Conservation (phyloP, 192 early-diverging fungal genomes). For the Geranomyces variabilis region DNA sequence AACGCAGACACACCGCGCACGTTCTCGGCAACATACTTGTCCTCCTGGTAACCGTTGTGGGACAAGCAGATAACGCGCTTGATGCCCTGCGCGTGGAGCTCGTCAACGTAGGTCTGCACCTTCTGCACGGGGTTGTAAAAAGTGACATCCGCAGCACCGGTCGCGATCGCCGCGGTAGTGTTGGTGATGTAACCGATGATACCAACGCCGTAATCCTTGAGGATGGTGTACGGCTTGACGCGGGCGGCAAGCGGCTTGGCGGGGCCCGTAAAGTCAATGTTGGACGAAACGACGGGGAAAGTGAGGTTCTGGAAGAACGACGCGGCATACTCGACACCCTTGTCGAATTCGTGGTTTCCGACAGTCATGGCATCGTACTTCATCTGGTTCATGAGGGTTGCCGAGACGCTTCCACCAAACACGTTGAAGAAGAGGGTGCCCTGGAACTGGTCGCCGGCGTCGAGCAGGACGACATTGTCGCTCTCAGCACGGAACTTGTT, state of each 20-base stretch:
- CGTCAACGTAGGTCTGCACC: slow-evolving; percentile 67
- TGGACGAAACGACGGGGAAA: slow-evolving; percentile 68
- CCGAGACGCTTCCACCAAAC: slow-evolving; percentile 63
- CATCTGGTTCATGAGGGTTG: slow-evolving; percentile 66
- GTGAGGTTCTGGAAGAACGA: slow-evolving; percentile 58
- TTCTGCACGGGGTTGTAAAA: slow-evolving; percentile 63
- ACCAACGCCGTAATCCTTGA: slow-evolving; percentile 67
- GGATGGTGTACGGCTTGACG: slow-evolving; percentile 71
- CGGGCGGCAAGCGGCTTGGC: slow-evolving; percentile 22
- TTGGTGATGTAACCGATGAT: slow-evolving; percentile 65
- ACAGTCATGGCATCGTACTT: slow-evolving; percentile 60
- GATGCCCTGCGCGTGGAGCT: slow-evolving; percentile 61
- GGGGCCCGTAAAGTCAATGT: slow-evolving; percentile 55
- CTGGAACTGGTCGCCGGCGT: slow-evolving; percentile 74
- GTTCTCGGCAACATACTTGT: slow-evolving; percentile 60
- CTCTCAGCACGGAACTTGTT: slow-evolving; percentile 54
- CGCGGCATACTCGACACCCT: slow-evolving; percentile 58
- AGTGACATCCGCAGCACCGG: slow-evolving; percentile 46
- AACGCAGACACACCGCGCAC: slow-evolving; percentile 65
- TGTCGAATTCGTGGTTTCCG: slow-evolving; percentile 76
- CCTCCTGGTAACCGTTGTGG: slow-evolving; percentile 75
- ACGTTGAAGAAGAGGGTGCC: slow-evolving; percentile 71
- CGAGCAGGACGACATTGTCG: slow-evolving; percentile 62
- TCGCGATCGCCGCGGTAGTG: slow-evolving; percentile 61
- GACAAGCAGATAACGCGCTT: slow-evolving; percentile 69